Percentiles rank a stretch among this genome's conserved stretches.
Conservation (phyloP, 2,329 filamentous ascomycete species). For the Phyllosticta capitalensis region DNA sequence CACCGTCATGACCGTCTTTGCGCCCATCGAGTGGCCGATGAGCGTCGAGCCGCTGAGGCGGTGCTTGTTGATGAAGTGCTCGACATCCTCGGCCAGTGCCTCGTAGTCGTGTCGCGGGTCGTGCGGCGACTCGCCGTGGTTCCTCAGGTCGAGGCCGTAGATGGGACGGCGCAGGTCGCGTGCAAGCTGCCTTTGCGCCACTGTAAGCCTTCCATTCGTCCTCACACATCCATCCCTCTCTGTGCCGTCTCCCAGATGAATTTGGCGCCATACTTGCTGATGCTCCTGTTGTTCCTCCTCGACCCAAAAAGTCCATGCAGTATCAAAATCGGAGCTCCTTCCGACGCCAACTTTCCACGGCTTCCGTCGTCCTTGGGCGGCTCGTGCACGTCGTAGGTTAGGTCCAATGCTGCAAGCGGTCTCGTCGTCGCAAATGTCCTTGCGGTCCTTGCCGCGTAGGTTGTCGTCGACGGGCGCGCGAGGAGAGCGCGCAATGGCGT, state of each 20-base stretch:
- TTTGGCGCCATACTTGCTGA: slow-evolving; percentile 66
- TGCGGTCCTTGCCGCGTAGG: background rate
- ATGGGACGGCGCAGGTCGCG: slow-evolving; percentile 71
- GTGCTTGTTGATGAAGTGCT: slow-evolving; percentile 65
- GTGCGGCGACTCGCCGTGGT: slow-evolving; percentile 88
- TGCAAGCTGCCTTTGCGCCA: slow-evolving; percentile 57
- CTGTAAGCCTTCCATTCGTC: background rate
- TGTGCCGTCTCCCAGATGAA: too few relatives aligned
- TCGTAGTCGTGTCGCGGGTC: slow-evolving; percentile 65
- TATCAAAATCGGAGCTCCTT: slow-evolving; percentile 62
- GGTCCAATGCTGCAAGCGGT: slow-evolving; percentile 17
- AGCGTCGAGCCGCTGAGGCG: slow-evolving; percentile 60
- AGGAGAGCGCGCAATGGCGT: background rate
- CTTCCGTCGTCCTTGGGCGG: slow-evolving; percentile 35
- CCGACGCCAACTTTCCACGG: slow-evolving; percentile 21
- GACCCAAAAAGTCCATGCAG: slow-evolving; percentile 91
- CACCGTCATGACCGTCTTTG: slow-evolving; percentile 84
- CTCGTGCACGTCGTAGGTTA: slow-evolving; percentile 60
- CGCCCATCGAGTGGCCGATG: slow-evolving; percentile 95
- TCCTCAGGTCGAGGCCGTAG: slow-evolving; percentile 81
- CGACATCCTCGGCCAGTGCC: slow-evolving; percentile 74
- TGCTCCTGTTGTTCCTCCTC: slow-evolving; percentile 87
- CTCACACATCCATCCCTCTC: background rate
- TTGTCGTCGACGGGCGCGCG: background rate
- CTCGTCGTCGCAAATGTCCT: background rate